Conservation (phyloP, 208 protist genomes). For the Hexamita inflata region DNA sequence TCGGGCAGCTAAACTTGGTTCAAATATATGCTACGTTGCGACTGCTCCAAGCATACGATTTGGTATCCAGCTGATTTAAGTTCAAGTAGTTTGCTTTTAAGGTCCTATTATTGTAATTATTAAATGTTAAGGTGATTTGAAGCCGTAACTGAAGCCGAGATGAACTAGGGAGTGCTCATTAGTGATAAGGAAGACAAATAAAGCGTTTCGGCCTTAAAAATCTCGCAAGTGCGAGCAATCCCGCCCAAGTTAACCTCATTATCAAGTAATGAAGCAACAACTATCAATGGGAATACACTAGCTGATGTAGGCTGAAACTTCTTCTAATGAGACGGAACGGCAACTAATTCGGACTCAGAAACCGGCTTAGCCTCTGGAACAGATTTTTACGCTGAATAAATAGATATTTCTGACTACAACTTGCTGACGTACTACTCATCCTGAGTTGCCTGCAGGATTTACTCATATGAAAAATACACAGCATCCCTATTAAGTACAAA, state of each 20-base stretch:
- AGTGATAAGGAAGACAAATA: not conserved
- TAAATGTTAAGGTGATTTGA: not conserved
- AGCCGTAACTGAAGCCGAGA: not conserved
- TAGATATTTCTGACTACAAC: no score
- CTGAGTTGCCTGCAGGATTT: no score
- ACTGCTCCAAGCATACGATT: not conserved
- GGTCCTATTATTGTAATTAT: not conserved
- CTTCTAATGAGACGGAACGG: no score
- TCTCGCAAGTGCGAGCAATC: constrained; percentile 1
- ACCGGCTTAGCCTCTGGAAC: no score
- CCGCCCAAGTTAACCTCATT: constrained; percentile 8
- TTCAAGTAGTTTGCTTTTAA: not conserved
- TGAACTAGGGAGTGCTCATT: not conserved
- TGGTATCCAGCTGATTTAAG: not conserved
- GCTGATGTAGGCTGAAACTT: no score
- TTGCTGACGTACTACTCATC: no score
- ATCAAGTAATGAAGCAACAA: not conserved
- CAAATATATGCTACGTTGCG: not conserved
- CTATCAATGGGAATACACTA: no score
- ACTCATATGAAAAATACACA: no score
- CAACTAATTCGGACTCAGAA: no score
- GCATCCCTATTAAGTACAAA: no score
- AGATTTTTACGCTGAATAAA: no score
- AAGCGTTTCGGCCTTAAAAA: not conserved
- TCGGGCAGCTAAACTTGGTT: not conserved